Evolutionary conservation across 768 basidiomycete genomes (phyloP).

Genomic region (Tephrocybe sp.): DNA sequence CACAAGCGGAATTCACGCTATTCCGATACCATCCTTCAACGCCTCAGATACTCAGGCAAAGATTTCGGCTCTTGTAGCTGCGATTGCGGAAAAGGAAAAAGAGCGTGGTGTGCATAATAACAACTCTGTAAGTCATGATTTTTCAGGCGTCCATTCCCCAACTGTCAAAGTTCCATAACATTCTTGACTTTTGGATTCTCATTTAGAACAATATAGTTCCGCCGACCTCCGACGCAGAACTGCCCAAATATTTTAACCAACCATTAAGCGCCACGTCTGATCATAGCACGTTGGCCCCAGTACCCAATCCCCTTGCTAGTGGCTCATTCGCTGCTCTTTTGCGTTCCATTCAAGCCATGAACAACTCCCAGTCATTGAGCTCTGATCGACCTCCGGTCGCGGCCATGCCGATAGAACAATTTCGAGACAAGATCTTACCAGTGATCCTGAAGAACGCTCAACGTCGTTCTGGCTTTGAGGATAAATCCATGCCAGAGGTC

Average conservation of each 20-base stretch:
- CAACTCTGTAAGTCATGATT: too few relatives aligned
- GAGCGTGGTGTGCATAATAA: background rate
- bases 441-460: slow-evolving; percentile 16
- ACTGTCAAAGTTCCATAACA: too few relatives aligned
- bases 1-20: too few relatives aligned
- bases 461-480: slow-evolving; percentile 10
- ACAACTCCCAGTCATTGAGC: background rate
- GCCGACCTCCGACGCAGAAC: too few relatives aligned
- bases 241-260: too few relatives aligned
- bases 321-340: background rate
- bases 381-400: slow-evolving; percentile 1
- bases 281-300: background rate
- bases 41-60: too few relatives aligned
- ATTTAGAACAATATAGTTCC: slow-evolving; percentile 13
- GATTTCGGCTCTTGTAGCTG: too few relatives aligned
- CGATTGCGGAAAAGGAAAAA: too few relatives aligned
- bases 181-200: too few relatives aligned
- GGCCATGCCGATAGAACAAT: background rate
- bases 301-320: background rate
- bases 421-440: slow-evolving; percentile 15
- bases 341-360: slow-evolving; percentile 1
- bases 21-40: too few relatives aligned
- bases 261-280: too few relatives aligned
- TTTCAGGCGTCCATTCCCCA: too few relatives aligned
- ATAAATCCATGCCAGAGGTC: slow-evolving; percentile 1